phyloP scores from a whole-genome alignment of 1,139 yeast species.

The Zygoascus meyerae region DNA sequence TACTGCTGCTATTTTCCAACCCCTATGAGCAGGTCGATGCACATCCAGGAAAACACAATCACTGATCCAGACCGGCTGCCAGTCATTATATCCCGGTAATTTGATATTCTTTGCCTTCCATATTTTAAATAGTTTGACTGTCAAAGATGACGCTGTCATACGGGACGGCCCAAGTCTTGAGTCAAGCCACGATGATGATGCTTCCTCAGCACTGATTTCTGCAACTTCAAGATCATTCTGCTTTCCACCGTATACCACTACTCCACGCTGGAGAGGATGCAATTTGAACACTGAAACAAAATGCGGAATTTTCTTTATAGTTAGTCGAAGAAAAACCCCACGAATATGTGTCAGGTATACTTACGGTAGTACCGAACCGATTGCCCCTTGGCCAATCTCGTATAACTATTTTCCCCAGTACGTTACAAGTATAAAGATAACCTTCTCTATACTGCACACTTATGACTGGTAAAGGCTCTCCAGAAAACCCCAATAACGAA shows the following conservation, averaged over 20 bases:
- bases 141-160: neutral
- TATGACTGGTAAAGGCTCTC: constrained; percentile 29
- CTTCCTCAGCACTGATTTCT: constrained; percentile 14
- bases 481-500: constrained; percentile 25
- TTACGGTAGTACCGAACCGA: neutral
- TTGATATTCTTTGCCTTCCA: constrained; percentile 31
- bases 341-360: neutral
- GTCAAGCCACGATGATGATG: neutral
- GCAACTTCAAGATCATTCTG: constrained; percentile 39
- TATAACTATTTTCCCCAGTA: constrained; percentile 41
- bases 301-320: constrained; percentile 7
- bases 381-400: constrained; percentile 37
- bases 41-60: constrained; percentile 31
- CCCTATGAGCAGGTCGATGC: constrained; percentile 22
- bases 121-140: constrained; percentile 13
- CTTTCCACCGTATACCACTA: constrained; percentile 41
- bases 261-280: constrained; percentile 26
- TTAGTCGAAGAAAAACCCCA: neutral
- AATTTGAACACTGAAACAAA: constrained; percentile 38
- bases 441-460: constrained; percentile 32
- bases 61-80: constrained; percentile 30
- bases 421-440: constrained; percentile 42
- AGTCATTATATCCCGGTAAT: constrained; percentile 22
- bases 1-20: constrained; percentile 29
- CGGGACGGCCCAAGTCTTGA: neutral